Base-by-base conservation (phyloP, 345 rosid genomes). In the Linum usitatissimum region DNA sequence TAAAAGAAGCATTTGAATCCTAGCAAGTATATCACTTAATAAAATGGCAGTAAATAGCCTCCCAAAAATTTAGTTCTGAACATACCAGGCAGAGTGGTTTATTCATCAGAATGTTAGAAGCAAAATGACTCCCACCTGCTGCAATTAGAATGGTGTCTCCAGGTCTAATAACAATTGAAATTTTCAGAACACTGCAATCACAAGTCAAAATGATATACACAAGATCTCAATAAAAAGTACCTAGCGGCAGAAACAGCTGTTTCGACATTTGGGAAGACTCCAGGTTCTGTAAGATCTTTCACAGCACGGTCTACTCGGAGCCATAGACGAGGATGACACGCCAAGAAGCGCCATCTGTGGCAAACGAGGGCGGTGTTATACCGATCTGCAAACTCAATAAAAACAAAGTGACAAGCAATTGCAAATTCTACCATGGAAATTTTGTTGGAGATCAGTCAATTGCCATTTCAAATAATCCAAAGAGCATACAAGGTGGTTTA, bases 281-380 rank as follows among this genome's bases (percentile, higher is more conserved):
- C 95, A 19, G 86, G 87, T 66, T 81, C 83, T 0, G 80, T 59
- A 42, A 71, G 64, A 68, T 77, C 86, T 70, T 86, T 86, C 18
- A 77, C 63, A 30, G 87, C 80, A n/a, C 80, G 82, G 49, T 93
- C 96, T 51, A 93, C 99, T 28, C 94, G 87, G 39, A 93, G 83
- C 99, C 99, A 93, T 73, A 90, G 60, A 53, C 80, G 88, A 75
- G 99, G 99, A 38, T 93, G 99, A 73, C 97, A 90, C 54, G 97
- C 99, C 87, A 93, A 71, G 71, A 79, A 80, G 64, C 63, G 61
- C 99, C 99, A 93, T 93, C 97, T 93, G 91, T 86, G 92, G 96
- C 96, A 90, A 86, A 87, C 96, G 80, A 90, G 96, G 80, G 99
- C 96, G 67, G 96, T 80, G 86, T 89, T 92, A 87, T 92, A 86